These are phyloP conservation scores for Rhodosporidiobolus odoratus DNA, from an alignment of 768 basidiomycete species.

Conservation along the genomic window DNA sequence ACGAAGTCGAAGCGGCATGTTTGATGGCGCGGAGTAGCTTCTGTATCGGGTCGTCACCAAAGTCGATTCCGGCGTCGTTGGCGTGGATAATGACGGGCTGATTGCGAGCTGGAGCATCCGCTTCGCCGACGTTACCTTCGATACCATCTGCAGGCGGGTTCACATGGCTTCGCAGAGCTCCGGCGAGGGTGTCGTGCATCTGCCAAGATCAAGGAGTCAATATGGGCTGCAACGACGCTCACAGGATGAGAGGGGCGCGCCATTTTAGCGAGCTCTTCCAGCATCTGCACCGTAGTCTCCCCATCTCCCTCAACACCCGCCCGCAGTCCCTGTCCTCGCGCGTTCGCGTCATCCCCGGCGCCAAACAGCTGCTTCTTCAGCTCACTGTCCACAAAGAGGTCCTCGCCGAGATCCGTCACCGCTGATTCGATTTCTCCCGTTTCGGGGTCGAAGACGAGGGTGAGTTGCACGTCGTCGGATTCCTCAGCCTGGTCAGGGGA, in stretches of 20 bases:
- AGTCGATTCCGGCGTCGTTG: too few species aligned
- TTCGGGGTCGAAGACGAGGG: slow-evolving; percentile 26
- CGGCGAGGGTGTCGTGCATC: slow-evolving; percentile 10
- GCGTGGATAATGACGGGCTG: too few species aligned
- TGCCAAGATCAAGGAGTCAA: background rate
- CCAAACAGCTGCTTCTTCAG: background rate
- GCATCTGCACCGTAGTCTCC: background rate
- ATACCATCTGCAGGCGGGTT: too few species aligned
- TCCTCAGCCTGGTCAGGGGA: background rate
- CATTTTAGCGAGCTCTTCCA: slow-evolving; percentile 8
- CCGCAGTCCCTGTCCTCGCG: background rate
- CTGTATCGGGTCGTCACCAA: background rate
- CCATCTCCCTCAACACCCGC: background rate
- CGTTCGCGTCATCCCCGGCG: background rate
- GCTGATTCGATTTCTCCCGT: slow-evolving; percentile 29
- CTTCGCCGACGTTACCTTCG: background rate
- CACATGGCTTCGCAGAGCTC: background rate
- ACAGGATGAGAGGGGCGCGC: background rate
- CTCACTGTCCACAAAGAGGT: slow-evolving; percentile 10
- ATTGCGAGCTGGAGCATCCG: background rate
- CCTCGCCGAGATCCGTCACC: slow-evolving; percentile 3
- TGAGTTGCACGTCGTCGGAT: background rate
- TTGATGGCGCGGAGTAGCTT: background rate
- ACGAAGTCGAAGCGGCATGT: background rate
- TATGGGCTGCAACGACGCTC: too few species aligned